A percentile compares a stretch with the other conserved stretches of the same genome.
These are phyloP conservation scores for Cladobotryum mycophilum DNA, from an alignment of 2,329 filamentous ascomycete species.

Conservation along the genomic window DNA sequence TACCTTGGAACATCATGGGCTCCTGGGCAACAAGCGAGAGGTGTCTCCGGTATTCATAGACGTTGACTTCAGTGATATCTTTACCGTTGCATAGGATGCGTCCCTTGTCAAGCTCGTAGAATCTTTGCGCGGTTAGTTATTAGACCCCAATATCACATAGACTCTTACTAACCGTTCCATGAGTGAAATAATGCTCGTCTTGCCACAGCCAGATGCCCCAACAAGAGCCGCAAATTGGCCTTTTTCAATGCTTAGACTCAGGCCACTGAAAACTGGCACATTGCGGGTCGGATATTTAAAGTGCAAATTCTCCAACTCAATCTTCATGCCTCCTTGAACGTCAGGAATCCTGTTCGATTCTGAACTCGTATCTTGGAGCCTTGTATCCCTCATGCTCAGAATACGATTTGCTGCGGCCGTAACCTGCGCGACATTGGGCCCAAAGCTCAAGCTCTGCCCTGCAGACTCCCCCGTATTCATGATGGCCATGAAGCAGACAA, in stretches of 20 bases:
- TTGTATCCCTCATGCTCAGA: constrained; percentile 42
- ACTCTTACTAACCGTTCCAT: constrained; percentile 68
- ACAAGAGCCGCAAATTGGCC: constrained; percentile 86
- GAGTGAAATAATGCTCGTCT: constrained; percentile 86
- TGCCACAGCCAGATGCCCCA: constrained; percentile 87
- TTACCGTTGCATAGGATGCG: constrained; percentile 78
- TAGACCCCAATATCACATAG: no score
- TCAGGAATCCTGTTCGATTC: constrained; percentile 38
- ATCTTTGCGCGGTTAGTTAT: constrained; percentile 29
- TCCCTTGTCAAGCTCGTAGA: constrained; percentile 83
- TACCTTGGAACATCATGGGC: constrained; percentile 85
- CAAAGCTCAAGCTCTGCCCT: constrained; percentile 82
- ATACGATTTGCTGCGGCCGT: constrained; percentile 74
- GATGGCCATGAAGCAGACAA: constrained; percentile 80
- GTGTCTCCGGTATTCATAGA: constrained; percentile 78
- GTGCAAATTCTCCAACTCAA: constrained; percentile 84
- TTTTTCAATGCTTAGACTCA: constrained; percentile 69
- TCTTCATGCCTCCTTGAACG: constrained; percentile 68
- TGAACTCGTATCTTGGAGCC: constrained; percentile 28
- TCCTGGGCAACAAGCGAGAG: constrained; percentile 91
- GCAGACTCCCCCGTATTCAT: constrained; percentile 92
- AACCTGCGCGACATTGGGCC: constrained; percentile 89
- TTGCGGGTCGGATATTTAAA: constrained; percentile 91
- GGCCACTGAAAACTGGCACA: constrained; percentile 80
- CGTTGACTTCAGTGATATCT: constrained; percentile 73